Evolutionary conservation across 2,329 filamentous ascomycete genomes (phyloP), one percentile per base, ranked within the genome.

Genomic region (Ophiostoma tasmaniense): DNA sequence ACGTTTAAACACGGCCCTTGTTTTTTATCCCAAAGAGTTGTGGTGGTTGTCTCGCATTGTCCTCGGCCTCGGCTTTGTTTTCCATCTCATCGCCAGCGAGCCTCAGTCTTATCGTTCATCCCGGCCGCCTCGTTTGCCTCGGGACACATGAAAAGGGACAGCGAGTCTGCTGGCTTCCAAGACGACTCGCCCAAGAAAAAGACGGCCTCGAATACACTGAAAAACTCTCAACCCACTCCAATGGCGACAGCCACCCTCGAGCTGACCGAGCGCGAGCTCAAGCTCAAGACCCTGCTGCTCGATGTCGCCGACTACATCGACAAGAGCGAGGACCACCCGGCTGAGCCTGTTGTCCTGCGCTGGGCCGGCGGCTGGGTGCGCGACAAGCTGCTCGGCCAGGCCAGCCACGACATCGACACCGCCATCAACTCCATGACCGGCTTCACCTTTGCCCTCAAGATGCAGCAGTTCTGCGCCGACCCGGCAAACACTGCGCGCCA

Each of bases 341-440:
- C 66, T 25, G 82, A 88, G 72, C 83, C 88, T 25, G 77, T 89
- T 17, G 81, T 89, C 22, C 81, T 95, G 64, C 88, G 91, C 66
- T 94, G 90, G 85, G 92, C 92, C 0, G 92, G 92, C 70, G 92
- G 92, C 33, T 96, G 92, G 92, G 91, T 95, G 13, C 89, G 92
- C 55, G 92, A 96, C 80, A 93, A 92, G 79, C 84, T 95, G 2
- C 84, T 95, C 3, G 87, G 87, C 25, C 83, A 88, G 14, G 83
- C 83, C 70, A 92, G 89, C 75, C 84, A 93, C 76, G 92, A 96
- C 76, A 93, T 96, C 72, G 92, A 96, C 76, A 89, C 92, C 8
- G 91, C 90, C 67, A 92, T 96, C 81, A 93, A 93, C 80, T 85
- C 84, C 73, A 92, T 95, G 90, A 95, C 91, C 0, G 92, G 92